phyloP scores from a whole-genome alignment of 2,329 filamentous ascomycete species.

The Chaetomiaceae sp. region DNA sequence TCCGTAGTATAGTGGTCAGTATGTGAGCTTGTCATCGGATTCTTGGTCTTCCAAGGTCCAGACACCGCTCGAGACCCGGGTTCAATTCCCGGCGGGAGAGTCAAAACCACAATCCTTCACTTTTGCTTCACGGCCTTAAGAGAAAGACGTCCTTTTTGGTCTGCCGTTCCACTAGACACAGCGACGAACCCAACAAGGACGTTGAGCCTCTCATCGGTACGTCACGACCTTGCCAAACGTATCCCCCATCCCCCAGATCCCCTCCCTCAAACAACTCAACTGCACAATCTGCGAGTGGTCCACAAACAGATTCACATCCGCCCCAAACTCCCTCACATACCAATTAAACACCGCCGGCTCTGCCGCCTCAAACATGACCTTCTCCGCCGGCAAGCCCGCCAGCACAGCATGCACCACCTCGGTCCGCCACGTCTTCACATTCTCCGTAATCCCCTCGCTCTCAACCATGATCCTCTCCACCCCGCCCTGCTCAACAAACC shows the following conservation, averaged over 20 bases:
- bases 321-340: slow-evolving; percentile 52
- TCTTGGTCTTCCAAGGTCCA: neutral
- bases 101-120: neutral
- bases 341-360: slow-evolving; percentile 52
- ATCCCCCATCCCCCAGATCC: slow-evolving; percentile 53
- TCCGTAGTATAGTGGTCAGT: slow-evolving; percentile 18
- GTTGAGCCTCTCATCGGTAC: slow-evolving; percentile 23
- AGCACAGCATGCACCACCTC: slow-evolving; percentile 51
- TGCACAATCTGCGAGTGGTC: slow-evolving; percentile 56
- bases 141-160: too few relatives aligned
- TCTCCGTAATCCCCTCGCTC: slow-evolving; percentile 56
- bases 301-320: slow-evolving; percentile 53
- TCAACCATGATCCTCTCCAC: slow-evolving; percentile 55
- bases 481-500: slow-evolving; percentile 46
- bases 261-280: slow-evolving; percentile 44
- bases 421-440: slow-evolving; percentile 48
- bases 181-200: too few relatives aligned
- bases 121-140: too few relatives aligned
- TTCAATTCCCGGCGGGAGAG: slow-evolving; percentile 18
- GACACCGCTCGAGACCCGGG: slow-evolving; percentile 14
- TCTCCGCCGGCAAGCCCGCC: slow-evolving; percentile 45
- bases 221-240: slow-evolving; percentile 49
- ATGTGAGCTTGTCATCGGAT: slow-evolving; percentile 15
- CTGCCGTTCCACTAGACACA: too few relatives aligned
- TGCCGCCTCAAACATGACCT: slow-evolving; percentile 55